Conservation (phyloP, 2,329 filamentous ascomycete genomes). For the Penicillium sp. region DNA sequence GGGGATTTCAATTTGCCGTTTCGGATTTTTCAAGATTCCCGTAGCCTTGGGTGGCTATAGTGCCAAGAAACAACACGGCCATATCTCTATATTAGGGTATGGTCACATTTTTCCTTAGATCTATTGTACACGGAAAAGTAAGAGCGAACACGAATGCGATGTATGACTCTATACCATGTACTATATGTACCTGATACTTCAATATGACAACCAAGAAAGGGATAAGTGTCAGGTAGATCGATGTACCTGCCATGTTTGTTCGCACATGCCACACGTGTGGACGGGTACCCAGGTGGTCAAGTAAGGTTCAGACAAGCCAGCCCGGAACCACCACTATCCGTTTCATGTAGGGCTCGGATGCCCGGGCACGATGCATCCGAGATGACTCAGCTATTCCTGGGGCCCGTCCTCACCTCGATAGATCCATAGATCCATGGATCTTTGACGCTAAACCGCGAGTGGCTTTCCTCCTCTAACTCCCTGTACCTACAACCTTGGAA, state of each 20-base stretch:
- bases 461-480: background rate
- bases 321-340: background rate
- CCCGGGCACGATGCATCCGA: background rate
- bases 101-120: background rate
- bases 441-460: background rate
- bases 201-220: background rate
- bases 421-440: background rate
- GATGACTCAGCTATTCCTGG: background rate
- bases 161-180: background rate
- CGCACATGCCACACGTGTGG: background rate
- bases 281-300: too few species aligned
- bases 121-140: too few species aligned
- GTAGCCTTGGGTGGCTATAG: background rate
- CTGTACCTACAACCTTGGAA: background rate
- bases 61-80: background rate
- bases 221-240: background rate
- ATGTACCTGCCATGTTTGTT: background rate
- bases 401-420: background rate
- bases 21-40: background rate
- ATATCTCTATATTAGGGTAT: background rate
- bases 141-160: background rate
- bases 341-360: background rate
- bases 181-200: background rate
- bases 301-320: background rate
- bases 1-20: background rate